These are phyloP conservation scores for Ogataea kodamae DNA, from an alignment of 805 yeast genomes.

Conservation along the genomic window DNA sequence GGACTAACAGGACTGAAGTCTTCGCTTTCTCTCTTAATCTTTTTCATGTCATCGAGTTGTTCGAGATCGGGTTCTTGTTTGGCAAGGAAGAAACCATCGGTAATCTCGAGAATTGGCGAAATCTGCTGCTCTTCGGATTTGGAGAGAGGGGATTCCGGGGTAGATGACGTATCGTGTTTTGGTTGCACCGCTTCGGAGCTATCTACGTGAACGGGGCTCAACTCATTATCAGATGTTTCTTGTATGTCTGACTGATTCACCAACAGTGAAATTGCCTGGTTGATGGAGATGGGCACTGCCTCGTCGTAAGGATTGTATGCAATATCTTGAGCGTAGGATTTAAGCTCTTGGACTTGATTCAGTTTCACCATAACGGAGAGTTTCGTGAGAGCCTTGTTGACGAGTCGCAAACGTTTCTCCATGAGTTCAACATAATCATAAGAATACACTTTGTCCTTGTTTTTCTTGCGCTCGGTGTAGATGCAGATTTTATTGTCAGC, in stretches of 20 bases:
- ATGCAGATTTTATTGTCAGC: constrained; percentile 57
- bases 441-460: constrained; percentile 54
- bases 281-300: constrained; percentile 37
- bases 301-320: constrained; percentile 19
- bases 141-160: constrained; percentile 28
- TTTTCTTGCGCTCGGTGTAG: constrained; percentile 52
- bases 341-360: constrained; percentile 11
- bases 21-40: constrained; percentile 19
- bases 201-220: constrained; percentile 1
- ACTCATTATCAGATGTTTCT: constrained; percentile 36
- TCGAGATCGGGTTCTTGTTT: constrained; percentile 1
- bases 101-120: constrained; percentile 10
- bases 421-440: constrained; percentile 60
- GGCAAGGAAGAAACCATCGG: constrained; percentile 1
- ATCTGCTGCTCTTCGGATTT: constrained; percentile 23
- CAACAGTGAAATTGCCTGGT: constrained; percentile 43
- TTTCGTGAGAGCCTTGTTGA: constrained; percentile 49
- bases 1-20: constrained; percentile 17
- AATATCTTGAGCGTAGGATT: constrained; percentile 13
- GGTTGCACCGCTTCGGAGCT: no score
- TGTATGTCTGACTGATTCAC: constrained; percentile 39
- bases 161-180: constrained; percentile 19
- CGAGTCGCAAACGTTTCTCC: constrained; percentile 52
- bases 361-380: constrained; percentile 29
- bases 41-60: constrained; percentile 21